These are phyloP conservation scores for Daldinia decipiens DNA, from an alignment of 495 filamentous ascomycete genomes.

Conservation along the genomic window DNA sequence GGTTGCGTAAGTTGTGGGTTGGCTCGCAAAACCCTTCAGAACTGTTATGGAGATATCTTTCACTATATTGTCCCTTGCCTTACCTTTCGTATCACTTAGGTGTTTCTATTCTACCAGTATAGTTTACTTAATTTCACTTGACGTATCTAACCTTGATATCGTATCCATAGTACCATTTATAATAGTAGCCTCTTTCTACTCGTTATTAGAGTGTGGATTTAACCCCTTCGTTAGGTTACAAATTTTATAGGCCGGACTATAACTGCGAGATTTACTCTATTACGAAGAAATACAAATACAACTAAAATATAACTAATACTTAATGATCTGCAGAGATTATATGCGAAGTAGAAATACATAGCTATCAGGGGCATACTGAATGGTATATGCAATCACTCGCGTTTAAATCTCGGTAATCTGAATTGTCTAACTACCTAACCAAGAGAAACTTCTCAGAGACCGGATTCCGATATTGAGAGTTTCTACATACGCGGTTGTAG, in stretches of 20 bases:
- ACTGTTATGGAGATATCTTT: neutral
- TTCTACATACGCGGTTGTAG: neutral
- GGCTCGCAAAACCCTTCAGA: neutral
- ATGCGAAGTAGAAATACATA: neutral
- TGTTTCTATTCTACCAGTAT: neutral
- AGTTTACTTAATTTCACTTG: neutral
- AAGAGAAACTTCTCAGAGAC: neutral
- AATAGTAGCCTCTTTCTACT: neutral
- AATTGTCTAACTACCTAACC: neutral
- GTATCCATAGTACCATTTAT: neutral
- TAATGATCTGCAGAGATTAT: neutral
- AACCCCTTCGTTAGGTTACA: neutral
- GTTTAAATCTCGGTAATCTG: conserved; percentile 27
- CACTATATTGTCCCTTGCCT: neutral
- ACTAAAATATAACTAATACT: neutral
- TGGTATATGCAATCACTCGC: neutral
- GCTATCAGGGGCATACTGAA: neutral
- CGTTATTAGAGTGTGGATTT: neutral
- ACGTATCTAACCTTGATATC: neutral
- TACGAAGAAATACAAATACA: neutral
- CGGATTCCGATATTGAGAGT: neutral
- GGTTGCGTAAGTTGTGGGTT: conserved; percentile 5
- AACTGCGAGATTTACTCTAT: neutral
- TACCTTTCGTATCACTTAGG: neutral
- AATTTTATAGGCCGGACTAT: neutral